Base-by-base conservation (phyloP, 192 early-diverging fungal species). In the Entomortierella beljakovae region DNA sequence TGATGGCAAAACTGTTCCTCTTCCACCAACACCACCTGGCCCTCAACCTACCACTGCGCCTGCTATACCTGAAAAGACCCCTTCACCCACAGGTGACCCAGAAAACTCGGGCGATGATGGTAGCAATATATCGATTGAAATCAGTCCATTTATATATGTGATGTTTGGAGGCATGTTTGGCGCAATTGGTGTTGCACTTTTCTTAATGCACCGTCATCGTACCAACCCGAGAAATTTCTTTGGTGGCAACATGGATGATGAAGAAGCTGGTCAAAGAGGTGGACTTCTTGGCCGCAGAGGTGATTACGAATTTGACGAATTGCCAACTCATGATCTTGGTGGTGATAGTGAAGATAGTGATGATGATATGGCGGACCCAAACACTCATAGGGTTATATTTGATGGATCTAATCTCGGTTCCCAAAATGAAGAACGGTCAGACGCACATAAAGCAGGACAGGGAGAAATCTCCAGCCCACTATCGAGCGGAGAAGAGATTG, bases 151-250 rank as follows among this genome's bases (percentile, higher is more conserved):
- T 32, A 70, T 79, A 32, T 70, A 61, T 54, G 57, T 79, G 5
- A 79, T 79, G 75, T 79, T 79, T 79, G 75, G 11, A 18, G 75
- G 75, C 26, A 79, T 79, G 75, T 70, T 79, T 79, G 51, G 64
- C n/a, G 75, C 75, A 7, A 79, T 79, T 22, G 75, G 67, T n/a
- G 75, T 48, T 5, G 75, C 75, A 1, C 33, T 79, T 2, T 70
- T 79, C 62, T 32, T 79, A 56, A 79, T 79, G 75, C 40, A 79
- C 26, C 75, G 75, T 18, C 75, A 79, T n/a, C 43, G 75, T 1
- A 64, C 66, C 54, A 64, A 79, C 61, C 68, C 75, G 10, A 35
- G 68, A 32, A 70, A 43, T 46, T 31, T 79, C 13, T 79, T 79
- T 55, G 68, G 67, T 28, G 15, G 48, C 16, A 46, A 54, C 37